Percentiles rank a stretch among this genome's conserved stretches.
Conservation (phyloP, 495 filamentous ascomycete genomes). For the Aspergillus affinis region DNA sequence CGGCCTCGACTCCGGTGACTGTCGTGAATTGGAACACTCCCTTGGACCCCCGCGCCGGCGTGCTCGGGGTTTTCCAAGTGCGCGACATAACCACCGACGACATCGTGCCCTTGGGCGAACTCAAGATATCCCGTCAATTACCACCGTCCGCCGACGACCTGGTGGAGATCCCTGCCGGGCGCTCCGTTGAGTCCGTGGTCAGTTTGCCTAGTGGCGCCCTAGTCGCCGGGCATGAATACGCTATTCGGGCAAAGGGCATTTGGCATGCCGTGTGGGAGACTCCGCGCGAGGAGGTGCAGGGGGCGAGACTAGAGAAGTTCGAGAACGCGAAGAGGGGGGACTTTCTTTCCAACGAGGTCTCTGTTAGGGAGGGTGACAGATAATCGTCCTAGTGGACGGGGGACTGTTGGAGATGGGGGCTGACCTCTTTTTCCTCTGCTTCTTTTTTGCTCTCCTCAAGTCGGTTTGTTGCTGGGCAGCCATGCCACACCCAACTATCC, state of each 20-base stretch:
- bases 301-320: constrained; percentile 19
- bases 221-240: constrained; percentile 26
- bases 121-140: constrained; percentile 46
- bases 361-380: background rate
- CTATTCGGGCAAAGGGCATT: constrained; percentile 27
- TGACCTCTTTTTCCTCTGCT: background rate
- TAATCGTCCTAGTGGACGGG: background rate
- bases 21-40: constrained; percentile 51
- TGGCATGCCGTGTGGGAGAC: constrained; percentile 36
- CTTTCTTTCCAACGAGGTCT: constrained; percentile 25
- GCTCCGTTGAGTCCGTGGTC: constrained; percentile 14
- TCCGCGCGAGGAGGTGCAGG: constrained; percentile 20
- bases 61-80: constrained; percentile 47
- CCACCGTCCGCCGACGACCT: constrained; percentile 42
- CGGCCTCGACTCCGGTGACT: constrained; percentile 38
- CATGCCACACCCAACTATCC: background rate
- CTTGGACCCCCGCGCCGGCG: constrained; percentile 44
- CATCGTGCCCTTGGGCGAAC: constrained; percentile 35
- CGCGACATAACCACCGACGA: constrained; percentile 30
- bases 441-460: background rate
- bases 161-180: constrained; percentile 38
- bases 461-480: too few relatives aligned
- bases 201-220: constrained; percentile 20
- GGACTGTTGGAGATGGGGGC: background rate
- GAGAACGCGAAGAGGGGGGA: constrained; percentile 19